Percentiles rank a stretch among this genome's conserved stretches.
Evolutionary conservation across 2,329 filamentous ascomycete genomes (phyloP).

Genomic region (Hyphodiscus sp.): DNA sequence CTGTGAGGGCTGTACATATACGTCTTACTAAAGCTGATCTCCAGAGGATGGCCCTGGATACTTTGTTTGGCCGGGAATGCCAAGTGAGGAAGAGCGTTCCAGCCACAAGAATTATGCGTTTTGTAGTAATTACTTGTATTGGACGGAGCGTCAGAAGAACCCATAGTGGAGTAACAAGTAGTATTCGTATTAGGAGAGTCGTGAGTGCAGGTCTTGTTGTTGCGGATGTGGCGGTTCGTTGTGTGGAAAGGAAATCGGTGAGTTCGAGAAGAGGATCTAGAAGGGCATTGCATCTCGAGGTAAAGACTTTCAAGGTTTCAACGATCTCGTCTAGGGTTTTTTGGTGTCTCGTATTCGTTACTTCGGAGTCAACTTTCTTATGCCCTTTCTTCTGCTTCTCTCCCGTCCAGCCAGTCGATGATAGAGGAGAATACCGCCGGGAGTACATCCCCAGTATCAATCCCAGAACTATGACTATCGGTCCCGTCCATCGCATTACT

Average conservation of each 20-base stretch:
- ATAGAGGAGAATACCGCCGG: conserved; percentile 80
- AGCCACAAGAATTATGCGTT: conserved; percentile 74
- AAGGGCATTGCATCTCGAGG: conserved; percentile 83
- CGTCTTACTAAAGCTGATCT: conserved; percentile 70
- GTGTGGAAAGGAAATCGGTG: conserved; percentile 89
- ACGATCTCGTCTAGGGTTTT: conserved; percentile 98
- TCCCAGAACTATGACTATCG: conserved; percentile 69
- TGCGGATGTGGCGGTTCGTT: conserved; percentile 82
- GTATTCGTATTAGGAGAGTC: conserved; percentile 79
- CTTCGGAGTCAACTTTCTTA: conserved; percentile 44
- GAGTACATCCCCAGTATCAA: conserved; percentile 92
- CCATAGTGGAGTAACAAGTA: conserved; percentile 87
- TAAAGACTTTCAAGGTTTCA: conserved; percentile 85
- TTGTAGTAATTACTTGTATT: conserved; percentile 77
- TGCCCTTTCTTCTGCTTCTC: conserved; percentile 49
- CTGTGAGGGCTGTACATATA: conserved; percentile 67
- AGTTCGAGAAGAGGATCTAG: conserved; percentile 82
- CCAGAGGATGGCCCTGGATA: conserved; percentile 85
- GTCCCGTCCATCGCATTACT: conserved; percentile 74
- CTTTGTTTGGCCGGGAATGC: conserved; percentile 81
- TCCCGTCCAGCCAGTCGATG: conserved; percentile 71
- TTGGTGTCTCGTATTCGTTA: conserved; percentile 66
- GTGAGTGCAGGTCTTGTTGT: conserved; percentile 87
- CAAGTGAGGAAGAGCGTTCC: conserved; percentile 85
- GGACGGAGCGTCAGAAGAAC: conserved; percentile 75